Evolutionary conservation across 768 basidiomycete species (phyloP).

Genomic region (Xerocomellus amylosporus): DNA sequence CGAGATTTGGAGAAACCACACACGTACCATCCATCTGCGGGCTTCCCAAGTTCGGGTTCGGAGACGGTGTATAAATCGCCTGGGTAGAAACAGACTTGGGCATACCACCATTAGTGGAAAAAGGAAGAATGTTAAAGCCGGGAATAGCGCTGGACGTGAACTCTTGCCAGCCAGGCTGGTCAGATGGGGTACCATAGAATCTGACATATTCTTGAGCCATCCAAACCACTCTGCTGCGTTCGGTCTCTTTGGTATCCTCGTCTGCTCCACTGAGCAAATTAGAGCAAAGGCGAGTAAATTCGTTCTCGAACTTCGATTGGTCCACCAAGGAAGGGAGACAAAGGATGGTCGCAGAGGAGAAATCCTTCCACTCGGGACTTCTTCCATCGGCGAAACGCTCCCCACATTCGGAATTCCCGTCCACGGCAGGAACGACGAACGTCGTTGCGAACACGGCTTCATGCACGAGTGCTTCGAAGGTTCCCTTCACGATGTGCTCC

Average conservation of each 20-base stretch:
- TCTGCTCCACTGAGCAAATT: constrained; percentile 60
- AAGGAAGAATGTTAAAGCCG: constrained; percentile 27
- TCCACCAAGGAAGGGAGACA: constrained; percentile 58
- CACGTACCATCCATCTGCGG: constrained; percentile 15
- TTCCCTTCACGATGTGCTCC: constrained; percentile 56
- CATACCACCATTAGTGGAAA: constrained; percentile 32
- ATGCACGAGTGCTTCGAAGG: constrained; percentile 76
- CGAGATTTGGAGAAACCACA: constrained; percentile 42
- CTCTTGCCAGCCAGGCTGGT: constrained; percentile 53
- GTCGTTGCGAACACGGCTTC: constrained; percentile 79
- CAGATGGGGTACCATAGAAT: constrained; percentile 53
- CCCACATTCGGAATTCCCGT: constrained; percentile 15
- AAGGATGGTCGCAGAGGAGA: constrained; percentile 59
- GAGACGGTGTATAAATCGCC: constrained; percentile 51
- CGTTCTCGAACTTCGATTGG: constrained; percentile 59
- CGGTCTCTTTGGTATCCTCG: constrained; percentile 36
- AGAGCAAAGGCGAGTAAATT: constrained; percentile 63
- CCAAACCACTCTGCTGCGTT: constrained; percentile 55
- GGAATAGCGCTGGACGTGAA: constrained; percentile 56
- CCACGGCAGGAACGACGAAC: constrained; percentile 36
- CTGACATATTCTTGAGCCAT: constrained; percentile 63
- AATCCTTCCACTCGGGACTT: constrained; percentile 54
- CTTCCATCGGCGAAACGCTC: constrained; percentile 20
- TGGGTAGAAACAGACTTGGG: constrained; percentile 50
- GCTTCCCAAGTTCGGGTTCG: constrained; percentile 35